Evolutionary conservation across 495 filamentous ascomycete species (phyloP).

Genomic region (Corynascus novoguineensis): DNA sequence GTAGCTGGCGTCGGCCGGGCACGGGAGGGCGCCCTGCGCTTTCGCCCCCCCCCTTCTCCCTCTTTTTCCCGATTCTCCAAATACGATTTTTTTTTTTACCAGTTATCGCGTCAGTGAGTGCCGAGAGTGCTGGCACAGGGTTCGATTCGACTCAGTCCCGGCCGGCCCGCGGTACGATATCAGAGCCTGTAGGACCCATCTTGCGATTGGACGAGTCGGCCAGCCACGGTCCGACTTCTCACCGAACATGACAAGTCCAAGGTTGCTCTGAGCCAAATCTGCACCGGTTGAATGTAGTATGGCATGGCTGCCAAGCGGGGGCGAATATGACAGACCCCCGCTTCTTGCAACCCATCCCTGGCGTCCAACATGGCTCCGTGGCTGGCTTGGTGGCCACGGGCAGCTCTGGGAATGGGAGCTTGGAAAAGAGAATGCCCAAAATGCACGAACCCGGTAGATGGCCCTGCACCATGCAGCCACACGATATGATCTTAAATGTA

Average conservation of each 20-base stretch:
- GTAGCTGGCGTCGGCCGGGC: too few relatives aligned
- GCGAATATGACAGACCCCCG: conserved; percentile 1
- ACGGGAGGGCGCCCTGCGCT: too few relatives aligned
- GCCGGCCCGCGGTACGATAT: too few relatives aligned
- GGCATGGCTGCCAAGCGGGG: conserved; percentile 5
- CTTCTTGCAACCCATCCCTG: not conserved
- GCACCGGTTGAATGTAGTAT: conserved; percentile 3
- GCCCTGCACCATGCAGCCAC: not conserved
- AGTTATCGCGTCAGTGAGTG: too few relatives aligned
- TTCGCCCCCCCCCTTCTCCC: too few relatives aligned
- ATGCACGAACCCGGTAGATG: not conserved
- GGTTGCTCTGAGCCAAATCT: not conserved
- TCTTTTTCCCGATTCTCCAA: too few relatives aligned
- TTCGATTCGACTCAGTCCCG: too few relatives aligned
- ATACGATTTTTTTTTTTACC: too few relatives aligned
- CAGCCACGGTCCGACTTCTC: not conserved
- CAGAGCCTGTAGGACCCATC: too few relatives aligned
- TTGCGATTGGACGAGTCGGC: not conserved
- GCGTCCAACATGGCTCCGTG: not conserved
- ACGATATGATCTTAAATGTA: not conserved
- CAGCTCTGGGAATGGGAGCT: not conserved
- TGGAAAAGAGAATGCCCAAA: not conserved
- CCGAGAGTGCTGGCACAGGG: too few relatives aligned
- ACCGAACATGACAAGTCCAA: not conserved
- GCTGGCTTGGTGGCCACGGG: not conserved